These are phyloP conservation scores for Plasmodiophora brassicae DNA, from an alignment of 208 protist genomes.

Conservation along the genomic window DNA sequence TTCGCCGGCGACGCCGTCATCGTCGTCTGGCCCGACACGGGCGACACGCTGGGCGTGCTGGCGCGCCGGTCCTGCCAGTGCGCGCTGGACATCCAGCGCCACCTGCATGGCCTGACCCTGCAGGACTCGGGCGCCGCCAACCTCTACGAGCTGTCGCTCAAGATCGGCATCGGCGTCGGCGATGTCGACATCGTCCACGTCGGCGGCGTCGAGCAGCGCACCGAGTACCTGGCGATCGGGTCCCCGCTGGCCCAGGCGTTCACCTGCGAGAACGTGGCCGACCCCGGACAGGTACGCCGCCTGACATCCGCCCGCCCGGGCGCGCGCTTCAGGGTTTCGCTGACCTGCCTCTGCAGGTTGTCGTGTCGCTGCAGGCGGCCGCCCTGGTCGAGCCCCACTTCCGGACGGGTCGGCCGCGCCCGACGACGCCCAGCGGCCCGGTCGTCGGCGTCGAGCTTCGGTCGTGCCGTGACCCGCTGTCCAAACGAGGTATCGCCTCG, in stretches of 20 bases:
- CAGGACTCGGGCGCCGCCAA: not conserved
- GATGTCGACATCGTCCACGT: not conserved
- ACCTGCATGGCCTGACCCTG: not conserved
- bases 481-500: constrained; percentile 7
- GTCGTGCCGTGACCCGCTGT: not conserved
- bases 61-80: not conserved
- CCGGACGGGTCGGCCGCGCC: not conserved
- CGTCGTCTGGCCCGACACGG: constrained; percentile 17
- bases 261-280: not conserved
- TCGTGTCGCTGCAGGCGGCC: not conserved
- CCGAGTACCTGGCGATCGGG: constrained; percentile 30
- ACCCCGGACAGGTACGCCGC: not conserved
- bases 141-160: not conserved
- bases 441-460: not conserved
- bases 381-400: not conserved
- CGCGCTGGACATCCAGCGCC: constrained; percentile 26
- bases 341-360: not conserved
- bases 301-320: not conserved
- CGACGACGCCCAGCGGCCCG: not conserved
- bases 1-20: constrained; percentile 41
- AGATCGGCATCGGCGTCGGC: constrained; percentile 34
- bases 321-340: not conserved
- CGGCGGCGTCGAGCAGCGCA: not conserved
- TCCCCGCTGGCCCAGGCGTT: constrained; percentile 29
- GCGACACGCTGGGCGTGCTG: not conserved